phyloP scores from a whole-genome alignment of 2,329 filamentous ascomycete genomes.

The Aureobasidium sp. region DNA sequence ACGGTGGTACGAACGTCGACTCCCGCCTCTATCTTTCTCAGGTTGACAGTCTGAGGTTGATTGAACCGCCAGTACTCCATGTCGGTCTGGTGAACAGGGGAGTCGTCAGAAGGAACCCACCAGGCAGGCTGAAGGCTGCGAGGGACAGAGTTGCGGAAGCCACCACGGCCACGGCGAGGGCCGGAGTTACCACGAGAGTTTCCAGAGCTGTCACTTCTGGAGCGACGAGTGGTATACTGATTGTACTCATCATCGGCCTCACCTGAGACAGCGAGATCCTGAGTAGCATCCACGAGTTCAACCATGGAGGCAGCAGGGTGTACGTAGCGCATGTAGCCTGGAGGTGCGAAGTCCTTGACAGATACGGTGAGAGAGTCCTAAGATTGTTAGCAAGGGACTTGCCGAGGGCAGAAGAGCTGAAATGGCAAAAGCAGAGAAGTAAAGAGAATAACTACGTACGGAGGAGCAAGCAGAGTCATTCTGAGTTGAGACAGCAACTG shows the following conservation, averaged over 20 bases:
- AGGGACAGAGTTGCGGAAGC: neutral
- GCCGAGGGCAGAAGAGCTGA: neutral
- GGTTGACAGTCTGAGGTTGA: constrained; percentile 34
- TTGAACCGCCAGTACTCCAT: constrained; percentile 17
- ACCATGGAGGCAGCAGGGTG: neutral
- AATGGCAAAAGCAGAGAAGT: neutral
- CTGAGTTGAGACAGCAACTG: neutral
- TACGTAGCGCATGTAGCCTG: neutral
- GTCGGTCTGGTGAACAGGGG: neutral
- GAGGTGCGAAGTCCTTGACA: neutral
- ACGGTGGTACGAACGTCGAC: constrained; percentile 49
- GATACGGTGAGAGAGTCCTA: constrained; percentile 5
- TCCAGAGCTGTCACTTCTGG: neutral
- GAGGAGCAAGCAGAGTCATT: neutral
- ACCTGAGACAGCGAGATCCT: neutral
- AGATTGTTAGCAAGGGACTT: neutral
- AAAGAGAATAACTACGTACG: neutral
- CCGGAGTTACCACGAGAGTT: neutral
- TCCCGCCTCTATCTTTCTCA: constrained; percentile 35
- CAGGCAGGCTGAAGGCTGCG: neutral
- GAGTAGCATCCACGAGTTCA: neutral
- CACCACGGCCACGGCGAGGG: neutral
- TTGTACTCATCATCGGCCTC: neutral
- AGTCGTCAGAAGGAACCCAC: neutral
- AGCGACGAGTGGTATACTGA: neutral